phyloP scores from a whole-genome alignment of 192 early-diverging fungal species.

The Dissophora ornata region DNA sequence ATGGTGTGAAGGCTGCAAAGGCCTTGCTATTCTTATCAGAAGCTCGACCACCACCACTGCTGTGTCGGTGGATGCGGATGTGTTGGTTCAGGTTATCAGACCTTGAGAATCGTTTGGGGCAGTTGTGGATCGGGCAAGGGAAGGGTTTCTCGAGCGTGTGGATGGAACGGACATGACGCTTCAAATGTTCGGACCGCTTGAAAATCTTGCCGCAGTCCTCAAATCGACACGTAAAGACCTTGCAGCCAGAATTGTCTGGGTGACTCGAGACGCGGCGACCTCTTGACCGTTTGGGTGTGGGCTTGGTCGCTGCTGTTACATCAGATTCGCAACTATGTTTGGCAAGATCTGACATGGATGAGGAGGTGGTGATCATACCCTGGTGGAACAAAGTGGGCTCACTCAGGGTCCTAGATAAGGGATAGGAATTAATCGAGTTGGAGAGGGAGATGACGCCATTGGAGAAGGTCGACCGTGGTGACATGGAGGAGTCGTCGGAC shows the following conservation, averaged over 20 bases:
- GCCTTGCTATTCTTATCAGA: slow-evolving; percentile 42
- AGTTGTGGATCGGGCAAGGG: slow-evolving; percentile 62
- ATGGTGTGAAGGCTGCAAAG: slow-evolving; percentile 53
- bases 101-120: slow-evolving; percentile 65
- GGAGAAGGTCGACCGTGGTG: slow-evolving; percentile 34
- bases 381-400: slow-evolving; percentile 29
- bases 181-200: slow-evolving; percentile 70
- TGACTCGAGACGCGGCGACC: slow-evolving; percentile 64
- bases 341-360: slow-evolving; percentile 23
- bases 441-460: slow-evolving; percentile 12
- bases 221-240: slow-evolving; percentile 63
- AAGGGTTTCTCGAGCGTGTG: slow-evolving; percentile 70
- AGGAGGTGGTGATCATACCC: slow-evolving; percentile 17
- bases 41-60: slow-evolving; percentile 11
- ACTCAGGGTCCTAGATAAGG: slow-evolving; percentile 33
- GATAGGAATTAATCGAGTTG: slow-evolving; percentile 20
- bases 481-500: slow-evolving; percentile 41
- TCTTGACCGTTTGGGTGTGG: slow-evolving; percentile 56
- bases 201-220: slow-evolving; percentile 70
- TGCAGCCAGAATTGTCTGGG: slow-evolving; percentile 58
- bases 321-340: background rate
- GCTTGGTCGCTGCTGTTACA: background rate
- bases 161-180: slow-evolving; percentile 69
- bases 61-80: slow-evolving; percentile 64
- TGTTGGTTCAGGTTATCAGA: slow-evolving; percentile 69